Evolutionary conservation across 2,329 filamentous ascomycete species (phyloP).

Genomic region (Nectriaceae sp.): DNA sequence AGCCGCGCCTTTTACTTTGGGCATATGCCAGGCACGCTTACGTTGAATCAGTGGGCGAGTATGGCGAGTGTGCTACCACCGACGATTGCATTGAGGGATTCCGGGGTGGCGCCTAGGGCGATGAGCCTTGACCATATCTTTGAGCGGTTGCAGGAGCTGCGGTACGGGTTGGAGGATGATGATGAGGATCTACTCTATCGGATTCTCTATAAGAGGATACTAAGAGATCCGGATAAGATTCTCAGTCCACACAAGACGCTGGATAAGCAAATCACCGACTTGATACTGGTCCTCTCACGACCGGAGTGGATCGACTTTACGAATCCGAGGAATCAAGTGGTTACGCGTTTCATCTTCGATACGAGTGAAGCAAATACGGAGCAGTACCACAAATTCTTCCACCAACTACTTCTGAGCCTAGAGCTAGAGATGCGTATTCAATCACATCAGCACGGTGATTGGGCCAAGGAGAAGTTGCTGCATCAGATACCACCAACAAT

Average conservation of each 20-base stretch:
- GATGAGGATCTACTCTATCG: constrained; percentile 61
- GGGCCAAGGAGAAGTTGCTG: constrained; percentile 65
- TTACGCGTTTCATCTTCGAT: constrained; percentile 72
- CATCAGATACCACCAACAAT: constrained; percentile 68
- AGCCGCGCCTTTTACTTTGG: constrained; percentile 71
- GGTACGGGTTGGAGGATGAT: constrained; percentile 57
- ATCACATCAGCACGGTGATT: constrained; percentile 59
- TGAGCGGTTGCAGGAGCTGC: constrained; percentile 59
- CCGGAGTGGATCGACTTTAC: constrained; percentile 75
- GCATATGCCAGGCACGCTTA: constrained; percentile 67
- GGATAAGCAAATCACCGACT: constrained; percentile 71
- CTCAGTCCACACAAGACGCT: constrained; percentile 63
- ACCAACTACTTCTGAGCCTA: constrained; percentile 73
- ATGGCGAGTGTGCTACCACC: constrained; percentile 59
- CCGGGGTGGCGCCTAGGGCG: constrained; percentile 60
- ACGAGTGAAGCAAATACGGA: constrained; percentile 55
- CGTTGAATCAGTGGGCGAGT: constrained; percentile 69
- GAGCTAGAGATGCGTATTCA: constrained; percentile 73
- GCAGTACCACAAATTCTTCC: constrained; percentile 69
- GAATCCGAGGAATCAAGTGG: constrained; percentile 68
- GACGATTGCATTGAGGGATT: constrained; percentile 58
- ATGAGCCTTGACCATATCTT: constrained; percentile 60
- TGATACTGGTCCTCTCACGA: constrained; percentile 69
- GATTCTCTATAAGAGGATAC: constrained; percentile 66
- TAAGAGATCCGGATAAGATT: constrained; percentile 67